Conservation (phyloP, 148 eudicot genomes). For the Nepenthes mirabilis region DNA sequence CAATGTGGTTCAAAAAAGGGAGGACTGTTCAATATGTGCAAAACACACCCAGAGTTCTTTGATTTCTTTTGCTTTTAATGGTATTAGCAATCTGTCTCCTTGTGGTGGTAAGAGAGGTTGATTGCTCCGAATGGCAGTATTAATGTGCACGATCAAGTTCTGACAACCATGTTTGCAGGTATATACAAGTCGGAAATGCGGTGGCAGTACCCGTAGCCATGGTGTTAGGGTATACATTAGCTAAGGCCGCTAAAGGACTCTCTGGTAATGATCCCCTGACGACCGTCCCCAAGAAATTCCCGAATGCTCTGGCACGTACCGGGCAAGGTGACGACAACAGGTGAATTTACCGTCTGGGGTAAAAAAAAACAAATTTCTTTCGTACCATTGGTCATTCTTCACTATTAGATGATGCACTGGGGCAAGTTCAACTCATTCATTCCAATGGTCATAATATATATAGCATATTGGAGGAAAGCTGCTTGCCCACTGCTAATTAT, state of each 20-base stretch:
- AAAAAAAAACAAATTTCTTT: no score
- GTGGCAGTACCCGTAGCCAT: constrained; percentile 39
- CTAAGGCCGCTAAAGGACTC: constrained; percentile 19
- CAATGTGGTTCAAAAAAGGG: no score
- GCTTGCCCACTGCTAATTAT: no score
- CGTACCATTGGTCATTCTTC: no score
- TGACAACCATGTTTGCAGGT: constrained; percentile 13
- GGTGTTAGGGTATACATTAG: constrained; percentile 29
- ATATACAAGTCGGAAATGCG: constrained; percentile 47
- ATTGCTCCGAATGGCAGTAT: background rate
- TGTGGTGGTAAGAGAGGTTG: background rate
- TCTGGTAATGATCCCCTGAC: constrained; percentile 18
- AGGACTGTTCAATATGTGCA: background rate
- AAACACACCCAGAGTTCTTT: background rate
- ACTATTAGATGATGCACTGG: no score
- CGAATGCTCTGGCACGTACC: background rate
- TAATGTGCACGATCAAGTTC: background rate
- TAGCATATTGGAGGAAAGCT: no score
- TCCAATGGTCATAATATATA: no score
- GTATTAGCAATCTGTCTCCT: background rate
- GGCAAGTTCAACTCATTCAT: no score
- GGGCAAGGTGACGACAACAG: background rate
- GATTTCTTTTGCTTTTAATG: background rate
- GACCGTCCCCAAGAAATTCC: constrained; percentile 18
- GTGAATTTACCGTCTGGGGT: background rate